phyloP scores from a whole-genome alignment of 768 basidiomycete genomes.

The Tulasnella calospora region DNA sequence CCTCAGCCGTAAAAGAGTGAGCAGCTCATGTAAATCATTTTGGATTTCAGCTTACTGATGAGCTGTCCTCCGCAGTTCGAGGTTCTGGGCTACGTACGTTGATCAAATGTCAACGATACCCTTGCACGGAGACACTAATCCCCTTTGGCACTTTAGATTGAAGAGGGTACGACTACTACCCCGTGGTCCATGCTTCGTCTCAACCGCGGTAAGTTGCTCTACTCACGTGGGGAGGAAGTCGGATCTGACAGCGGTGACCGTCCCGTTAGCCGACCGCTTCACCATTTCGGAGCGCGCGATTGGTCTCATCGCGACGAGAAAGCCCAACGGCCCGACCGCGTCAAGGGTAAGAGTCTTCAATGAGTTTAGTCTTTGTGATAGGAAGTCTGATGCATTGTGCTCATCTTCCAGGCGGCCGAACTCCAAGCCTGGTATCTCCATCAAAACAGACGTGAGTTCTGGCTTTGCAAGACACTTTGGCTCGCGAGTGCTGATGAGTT shows the following conservation, averaged over 20 bases:
- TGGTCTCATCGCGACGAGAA: conserved; percentile 32
- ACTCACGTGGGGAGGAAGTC: background rate
- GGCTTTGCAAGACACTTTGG: background rate
- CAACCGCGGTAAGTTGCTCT: conserved; percentile 25
- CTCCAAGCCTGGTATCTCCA: conserved; percentile 28
- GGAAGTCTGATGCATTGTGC: conserved; percentile 14
- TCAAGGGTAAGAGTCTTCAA: background rate
- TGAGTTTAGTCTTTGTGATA: background rate
- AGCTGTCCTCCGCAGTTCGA: conserved; percentile 27
- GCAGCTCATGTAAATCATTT: background rate
- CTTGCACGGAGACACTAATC: background rate
- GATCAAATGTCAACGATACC: background rate
- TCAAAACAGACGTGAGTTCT: conserved; percentile 24
- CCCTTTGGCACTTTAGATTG: conserved; percentile 26
- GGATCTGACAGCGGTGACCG: conserved; percentile 32
- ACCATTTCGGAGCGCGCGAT: conserved; percentile 37
- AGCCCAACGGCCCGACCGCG: conserved; percentile 31
- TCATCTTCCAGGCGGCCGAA: conserved; percentile 29
- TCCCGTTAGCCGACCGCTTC: conserved; percentile 33
- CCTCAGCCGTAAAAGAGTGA: conserved; percentile 22
- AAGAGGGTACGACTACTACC: conserved; percentile 62
- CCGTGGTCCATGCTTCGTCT: conserved; percentile 47
- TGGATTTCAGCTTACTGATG: conserved; percentile 19
- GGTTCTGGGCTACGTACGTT: conserved; percentile 32
- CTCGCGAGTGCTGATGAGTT: background rate